Evolutionary conservation across 148 eudicot genomes (phyloP).

Genomic region (Chenopodium formosanum): DNA sequence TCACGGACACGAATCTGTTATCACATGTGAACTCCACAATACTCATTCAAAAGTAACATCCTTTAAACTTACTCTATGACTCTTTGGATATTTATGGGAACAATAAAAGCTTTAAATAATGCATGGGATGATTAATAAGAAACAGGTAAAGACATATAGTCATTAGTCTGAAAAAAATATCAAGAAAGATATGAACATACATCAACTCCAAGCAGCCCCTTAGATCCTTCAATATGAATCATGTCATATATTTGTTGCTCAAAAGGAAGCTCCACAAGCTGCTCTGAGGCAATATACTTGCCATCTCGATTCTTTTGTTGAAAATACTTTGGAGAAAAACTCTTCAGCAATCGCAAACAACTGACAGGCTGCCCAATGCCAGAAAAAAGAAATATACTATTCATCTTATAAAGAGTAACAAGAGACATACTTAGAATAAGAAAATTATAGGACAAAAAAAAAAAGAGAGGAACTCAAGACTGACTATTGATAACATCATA

Average conservation of each 20-base stretch:
- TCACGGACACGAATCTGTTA: not conserved
- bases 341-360: constrained; percentile 77
- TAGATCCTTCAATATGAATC: constrained; percentile 77
- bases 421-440: not conserved
- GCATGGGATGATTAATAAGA: not conserved
- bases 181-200: constrained; percentile 32
- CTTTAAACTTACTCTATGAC: not conserved
- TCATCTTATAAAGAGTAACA: not conserved
- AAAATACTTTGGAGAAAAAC: constrained; percentile 67
- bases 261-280: constrained; percentile 89
- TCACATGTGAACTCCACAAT: not conserved
- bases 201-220: constrained; percentile 76
- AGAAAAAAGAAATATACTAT: constrained; percentile 8
- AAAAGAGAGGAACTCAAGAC: not conserved
- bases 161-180: not conserved
- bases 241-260: constrained; percentile 88
- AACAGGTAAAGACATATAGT: not conserved
- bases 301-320: constrained; percentile 52
- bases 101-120: not conserved
- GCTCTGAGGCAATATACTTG: constrained; percentile 31
- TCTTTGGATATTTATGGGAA: not conserved
- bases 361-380: constrained; percentile 53
- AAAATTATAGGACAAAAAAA: not conserved
- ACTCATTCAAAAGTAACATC: not conserved
- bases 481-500: not conserved